Percentiles rank a stretch among this genome's conserved stretches.
Conservation (phyloP, 2,329 filamentous ascomycete species). For the Endothia cerciana region DNA sequence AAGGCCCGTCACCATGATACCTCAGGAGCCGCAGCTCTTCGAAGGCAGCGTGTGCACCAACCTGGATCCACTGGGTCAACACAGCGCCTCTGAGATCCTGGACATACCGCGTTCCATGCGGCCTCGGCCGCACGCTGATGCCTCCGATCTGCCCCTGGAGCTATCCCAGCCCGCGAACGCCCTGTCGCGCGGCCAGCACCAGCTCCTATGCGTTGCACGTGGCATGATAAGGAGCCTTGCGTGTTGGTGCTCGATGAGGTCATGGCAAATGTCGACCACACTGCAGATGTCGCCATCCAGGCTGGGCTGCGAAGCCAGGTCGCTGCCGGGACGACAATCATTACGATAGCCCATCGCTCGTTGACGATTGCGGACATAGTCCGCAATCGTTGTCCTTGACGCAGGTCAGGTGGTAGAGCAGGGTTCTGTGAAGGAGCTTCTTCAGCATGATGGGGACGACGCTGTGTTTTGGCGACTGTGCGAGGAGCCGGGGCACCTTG, state of each 20-base stretch:
- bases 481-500: conserved; percentile 8
- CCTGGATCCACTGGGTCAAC: conserved; percentile 7
- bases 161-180: conserved; percentile 8
- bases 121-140: background rate
- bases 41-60: conserved; percentile 11
- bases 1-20: conserved; percentile 8
- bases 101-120: background rate
- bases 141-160: background rate
- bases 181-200: background rate
- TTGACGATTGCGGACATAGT: conserved; percentile 6
- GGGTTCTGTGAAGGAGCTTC: conserved; percentile 19
- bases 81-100: conserved; percentile 41
- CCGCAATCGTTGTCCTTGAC: conserved; percentile 13
- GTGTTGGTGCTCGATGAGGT: conserved; percentile 22
- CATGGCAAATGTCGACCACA: conserved; percentile 21
- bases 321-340: background rate
- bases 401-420: conserved; percentile 16
- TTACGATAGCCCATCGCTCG: conserved; percentile 18
- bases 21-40: conserved; percentile 12
- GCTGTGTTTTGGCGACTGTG: conserved; percentile 15
- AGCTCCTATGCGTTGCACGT: conserved; percentile 1
- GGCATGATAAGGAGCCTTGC: background rate
- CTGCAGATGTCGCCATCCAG: conserved; percentile 1
- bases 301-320: background rate
- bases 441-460: conserved; percentile 2